Evolutionary conservation across 352 stramenopile species (phyloP).

Genomic region (Globisporangium echinulatum): DNA sequence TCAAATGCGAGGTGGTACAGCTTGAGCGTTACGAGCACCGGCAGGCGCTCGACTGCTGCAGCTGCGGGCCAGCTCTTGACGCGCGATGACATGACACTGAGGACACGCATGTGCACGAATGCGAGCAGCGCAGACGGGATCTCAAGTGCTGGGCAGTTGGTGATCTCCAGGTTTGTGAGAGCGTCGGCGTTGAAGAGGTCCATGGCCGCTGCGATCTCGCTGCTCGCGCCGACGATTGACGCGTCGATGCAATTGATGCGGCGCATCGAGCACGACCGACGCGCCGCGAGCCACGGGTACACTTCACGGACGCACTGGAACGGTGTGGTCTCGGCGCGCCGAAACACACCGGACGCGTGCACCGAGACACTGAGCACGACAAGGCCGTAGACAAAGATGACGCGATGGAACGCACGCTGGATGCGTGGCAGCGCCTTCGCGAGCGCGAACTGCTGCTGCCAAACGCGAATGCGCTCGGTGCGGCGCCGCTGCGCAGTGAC

Average conservation of each 20-base stretch:
- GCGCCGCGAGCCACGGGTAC: constrained; percentile 9
- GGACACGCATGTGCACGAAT: constrained; percentile 1
- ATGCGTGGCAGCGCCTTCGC: constrained; percentile 1
- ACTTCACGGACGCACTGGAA: constrained; percentile 6
- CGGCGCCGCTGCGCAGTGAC: neutral
- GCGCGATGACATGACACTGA: neutral
- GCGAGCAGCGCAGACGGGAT: constrained; percentile 4
- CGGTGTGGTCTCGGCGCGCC: neutral
- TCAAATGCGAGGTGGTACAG: constrained; percentile 3
- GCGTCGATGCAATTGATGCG: constrained; percentile 8
- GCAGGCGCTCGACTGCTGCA: constrained; percentile 1
- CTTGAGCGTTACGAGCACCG: constrained; percentile 5
- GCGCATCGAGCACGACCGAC: constrained; percentile 8
- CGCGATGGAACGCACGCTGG: constrained; percentile 4
- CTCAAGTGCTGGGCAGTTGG: constrained; percentile 1
- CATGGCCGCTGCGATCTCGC: constrained; percentile 1
- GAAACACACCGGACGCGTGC: constrained; percentile 3
- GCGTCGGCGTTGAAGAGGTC: constrained; percentile 4
- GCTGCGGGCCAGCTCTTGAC: neutral
- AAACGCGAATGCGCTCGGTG: neutral
- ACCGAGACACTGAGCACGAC: constrained; percentile 4
- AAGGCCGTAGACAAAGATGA: constrained; percentile 1
- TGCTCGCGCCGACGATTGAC: constrained; percentile 6
- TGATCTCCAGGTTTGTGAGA: constrained; percentile 6
- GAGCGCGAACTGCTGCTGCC: constrained; percentile 3